Conservation (phyloP, 768 basidiomycete species). For the Tubosaeta sp. region DNA sequence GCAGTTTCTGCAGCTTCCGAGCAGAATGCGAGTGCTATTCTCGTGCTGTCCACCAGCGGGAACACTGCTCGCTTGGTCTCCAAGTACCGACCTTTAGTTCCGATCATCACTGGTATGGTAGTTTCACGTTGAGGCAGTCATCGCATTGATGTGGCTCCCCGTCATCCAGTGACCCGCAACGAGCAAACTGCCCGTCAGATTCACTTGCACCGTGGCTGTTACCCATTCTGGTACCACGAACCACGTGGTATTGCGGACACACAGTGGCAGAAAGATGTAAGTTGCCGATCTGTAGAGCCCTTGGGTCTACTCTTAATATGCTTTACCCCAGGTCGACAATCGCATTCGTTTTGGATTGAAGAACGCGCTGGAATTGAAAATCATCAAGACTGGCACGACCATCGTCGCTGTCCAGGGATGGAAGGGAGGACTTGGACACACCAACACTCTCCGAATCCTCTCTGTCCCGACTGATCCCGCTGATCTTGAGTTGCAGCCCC, state of each 20-base stretch:
- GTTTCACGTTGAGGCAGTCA: not conserved
- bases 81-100: conserved; percentile 91
- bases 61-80: conserved; percentile 94
- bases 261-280: conserved; percentile 97
- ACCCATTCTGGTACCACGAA: conserved; percentile 96
- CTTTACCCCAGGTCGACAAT: conserved; percentile 65
- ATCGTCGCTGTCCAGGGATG: conserved; percentile 98
- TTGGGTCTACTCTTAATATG: conserved; percentile 9
- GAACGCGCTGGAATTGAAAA: conserved; percentile 75
- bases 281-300: conserved; percentile 20
- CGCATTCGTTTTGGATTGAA: conserved; percentile 86
- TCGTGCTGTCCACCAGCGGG: conserved; percentile 95
- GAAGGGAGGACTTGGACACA: conserved; percentile 97
- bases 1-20: conserved; percentile 94
- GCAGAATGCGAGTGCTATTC: conserved; percentile 91
- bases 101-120: conserved; percentile 85
- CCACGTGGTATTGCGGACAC: conserved; percentile 82
- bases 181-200: conserved; percentile 94
- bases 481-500: conserved; percentile 71
- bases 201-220: conserved; percentile 94
- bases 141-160: conserved; percentile 4
- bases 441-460: conserved; percentile 83
- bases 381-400: conserved; percentile 85
- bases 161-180: conserved; percentile 80
- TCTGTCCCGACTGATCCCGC: conserved; percentile 78